These are phyloP conservation scores for Diddensiella transvaalensis DNA, from an alignment of 805 yeast genomes.

Conservation along the genomic window DNA sequence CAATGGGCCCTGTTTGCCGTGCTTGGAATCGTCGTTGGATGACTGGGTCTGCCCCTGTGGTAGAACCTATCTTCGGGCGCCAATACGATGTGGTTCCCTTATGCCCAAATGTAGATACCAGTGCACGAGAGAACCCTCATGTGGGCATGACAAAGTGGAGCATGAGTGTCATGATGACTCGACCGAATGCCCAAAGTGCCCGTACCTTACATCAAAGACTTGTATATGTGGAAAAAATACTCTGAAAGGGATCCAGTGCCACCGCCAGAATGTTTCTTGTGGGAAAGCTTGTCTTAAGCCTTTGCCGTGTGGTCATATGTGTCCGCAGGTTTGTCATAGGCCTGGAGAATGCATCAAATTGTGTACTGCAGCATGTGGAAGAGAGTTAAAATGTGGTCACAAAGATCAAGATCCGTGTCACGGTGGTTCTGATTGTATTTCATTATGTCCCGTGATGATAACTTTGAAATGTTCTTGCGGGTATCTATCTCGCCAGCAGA, in stretches of 20 bases:
- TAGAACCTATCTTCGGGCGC: conserved; percentile 69
- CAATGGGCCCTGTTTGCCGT: conserved; percentile 74
- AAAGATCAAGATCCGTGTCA: conserved; percentile 64
- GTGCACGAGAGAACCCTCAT: conserved; percentile 51
- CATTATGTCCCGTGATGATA: conserved; percentile 43
- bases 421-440: conserved; percentile 43
- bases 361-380: conserved; percentile 60
- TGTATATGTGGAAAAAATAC: conserved; percentile 61
- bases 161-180: conserved; percentile 75
- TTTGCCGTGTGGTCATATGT: conserved; percentile 50
- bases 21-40: conserved; percentile 74
- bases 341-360: conserved; percentile 55
- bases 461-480: conserved; percentile 64
- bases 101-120: conserved; percentile 63
- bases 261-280: conserved; percentile 66
- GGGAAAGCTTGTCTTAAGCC: conserved; percentile 55
- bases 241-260: conserved; percentile 65
- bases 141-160: conserved; percentile 67
- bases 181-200: conserved; percentile 72
- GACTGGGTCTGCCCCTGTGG: conserved; percentile 83
- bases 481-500: conserved; percentile 41
- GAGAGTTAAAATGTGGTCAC: conserved; percentile 62
- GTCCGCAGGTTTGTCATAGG: conserved; percentile 54
- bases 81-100: conserved; percentile 77
- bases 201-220: conserved; percentile 49